phyloP scores from a whole-genome alignment of 805 yeast genomes.

The Hanseniaspora valbyensis region DNA sequence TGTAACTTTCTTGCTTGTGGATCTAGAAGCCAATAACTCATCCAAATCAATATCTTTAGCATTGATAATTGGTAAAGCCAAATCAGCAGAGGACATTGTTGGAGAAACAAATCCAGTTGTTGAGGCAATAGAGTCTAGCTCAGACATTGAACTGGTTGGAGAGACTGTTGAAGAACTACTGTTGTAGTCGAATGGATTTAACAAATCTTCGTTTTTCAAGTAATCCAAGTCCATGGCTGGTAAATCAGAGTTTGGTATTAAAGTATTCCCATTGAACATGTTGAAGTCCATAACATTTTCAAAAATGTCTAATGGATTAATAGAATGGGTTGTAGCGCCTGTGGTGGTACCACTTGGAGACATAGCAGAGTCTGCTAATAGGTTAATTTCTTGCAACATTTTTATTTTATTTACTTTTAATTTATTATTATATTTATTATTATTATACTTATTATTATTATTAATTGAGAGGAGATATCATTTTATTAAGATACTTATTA shows the following conservation, averaged over 20 bases:
- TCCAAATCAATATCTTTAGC: not conserved
- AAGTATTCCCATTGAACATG: not conserved
- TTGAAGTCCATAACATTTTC: not conserved
- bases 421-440: not conserved
- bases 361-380: not conserved
- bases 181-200: not conserved
- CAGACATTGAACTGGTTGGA: not conserved
- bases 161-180: not conserved
- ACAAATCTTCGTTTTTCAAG: not conserved
- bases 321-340: not conserved
- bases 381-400: slow-evolving; percentile 5
- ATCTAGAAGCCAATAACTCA: not conserved
- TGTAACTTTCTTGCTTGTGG: not conserved
- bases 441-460: not conserved
- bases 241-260: not conserved
- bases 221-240: not conserved
- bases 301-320: slow-evolving; percentile 1
- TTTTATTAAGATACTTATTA: too few relatives aligned
- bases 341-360: not conserved
- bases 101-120: not conserved
- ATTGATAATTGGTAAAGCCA: not conserved
- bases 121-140: not conserved
- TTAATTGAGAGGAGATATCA: not conserved
- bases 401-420: not conserved
- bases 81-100: not conserved